Evolutionary conservation across 208 protist species (phyloP), one percentile per base, ranked within the genome.

Genomic region (Trypanosoma boissoni): DNA sequence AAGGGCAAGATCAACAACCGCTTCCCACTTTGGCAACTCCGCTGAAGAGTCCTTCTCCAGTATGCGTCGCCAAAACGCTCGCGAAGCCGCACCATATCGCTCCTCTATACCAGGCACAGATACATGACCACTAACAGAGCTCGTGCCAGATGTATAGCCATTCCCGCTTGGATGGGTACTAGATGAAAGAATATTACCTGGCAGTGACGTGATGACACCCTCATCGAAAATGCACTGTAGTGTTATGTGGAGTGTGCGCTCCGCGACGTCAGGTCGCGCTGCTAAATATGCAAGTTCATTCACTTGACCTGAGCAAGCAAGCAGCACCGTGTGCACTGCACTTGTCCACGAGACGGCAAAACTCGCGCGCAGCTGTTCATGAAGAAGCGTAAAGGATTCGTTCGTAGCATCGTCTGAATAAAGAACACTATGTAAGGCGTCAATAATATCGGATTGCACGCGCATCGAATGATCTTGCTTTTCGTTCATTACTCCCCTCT

Each of bases 1-100:
- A 10, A 71, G 42, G 7, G 48, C 41, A 0, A 71, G 31, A 20
- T 20, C 24, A 10, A 32, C 36, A 1, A 59, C 56, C 12, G 57
- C 57, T 34, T 57, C 49, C 64, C 64, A 71, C 41, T 71, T 71
- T 37, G 39, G 31, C 12, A 71, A n/a, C 28, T 71, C 56, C 39
- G 41, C 2, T 37, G 12, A 32, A 29, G 49, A 3, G 23, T 52
- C 24, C 27, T 49, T 20, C n/a, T 48, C 45, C 37, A 69, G 16
- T 26, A 36, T 23, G 36, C 44, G 10, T 8, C 39, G 3, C 64
- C 54, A 70, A 32, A 16, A 63, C 23, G 9, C 14, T 31, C 63
- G 23, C 10, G 32, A 43, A 2, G 27, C 28, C 26, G 16, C 12
- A 58, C 32, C n/a, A 1, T 26, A 16, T 20, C 12, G 8, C 34